Conservation (phyloP, 805 yeast species). For the Zygotorulaspora chibaensis region DNA sequence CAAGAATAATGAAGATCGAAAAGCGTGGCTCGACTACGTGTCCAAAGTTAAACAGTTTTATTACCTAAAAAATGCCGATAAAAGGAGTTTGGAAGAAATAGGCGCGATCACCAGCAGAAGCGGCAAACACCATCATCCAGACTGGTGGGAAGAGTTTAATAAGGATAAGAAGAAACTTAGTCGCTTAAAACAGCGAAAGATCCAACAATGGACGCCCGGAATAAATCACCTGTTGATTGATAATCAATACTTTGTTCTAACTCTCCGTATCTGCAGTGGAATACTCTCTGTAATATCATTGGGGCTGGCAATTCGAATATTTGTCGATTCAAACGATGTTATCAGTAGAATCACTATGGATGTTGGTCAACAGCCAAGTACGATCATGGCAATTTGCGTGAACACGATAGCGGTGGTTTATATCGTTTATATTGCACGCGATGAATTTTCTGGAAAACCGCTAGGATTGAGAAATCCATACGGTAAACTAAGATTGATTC, state of each 20-base stretch:
- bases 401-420: slow-evolving; percentile 75
- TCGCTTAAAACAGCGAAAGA: slow-evolving; percentile 44
- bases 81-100: slow-evolving; percentile 6
- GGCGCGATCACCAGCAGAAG: slow-evolving; percentile 7
- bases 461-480: slow-evolving; percentile 82
- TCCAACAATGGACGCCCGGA: slow-evolving; percentile 60
- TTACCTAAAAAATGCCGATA: slow-evolving; percentile 14
- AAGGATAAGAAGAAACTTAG: slow-evolving; percentile 30
- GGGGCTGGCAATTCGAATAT: slow-evolving; percentile 64
- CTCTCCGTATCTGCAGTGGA: slow-evolving; percentile 59
- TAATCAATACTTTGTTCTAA: slow-evolving; percentile 78
- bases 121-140: slow-evolving; percentile 6
- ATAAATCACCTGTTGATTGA: slow-evolving; percentile 56
- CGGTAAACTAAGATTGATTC: slow-evolving; percentile 73
- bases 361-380: slow-evolving; percentile 75
- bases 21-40: slow-evolving; percentile 30
- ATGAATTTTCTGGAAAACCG: slow-evolving; percentile 90
- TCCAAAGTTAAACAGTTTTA: slow-evolving; percentile 28
- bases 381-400: slow-evolving; percentile 87
- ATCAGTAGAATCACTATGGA: slow-evolving; percentile 18
- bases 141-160: slow-evolving; percentile 27
- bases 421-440: slow-evolving; percentile 75
- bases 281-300: slow-evolving; percentile 62
- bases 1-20: slow-evolving; percentile 28
- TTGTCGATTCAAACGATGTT: slow-evolving; percentile 35